These are phyloP conservation scores for Fusarium algeriense DNA, from an alignment of 2,329 filamentous ascomycete species.

Conservation along the genomic window DNA sequence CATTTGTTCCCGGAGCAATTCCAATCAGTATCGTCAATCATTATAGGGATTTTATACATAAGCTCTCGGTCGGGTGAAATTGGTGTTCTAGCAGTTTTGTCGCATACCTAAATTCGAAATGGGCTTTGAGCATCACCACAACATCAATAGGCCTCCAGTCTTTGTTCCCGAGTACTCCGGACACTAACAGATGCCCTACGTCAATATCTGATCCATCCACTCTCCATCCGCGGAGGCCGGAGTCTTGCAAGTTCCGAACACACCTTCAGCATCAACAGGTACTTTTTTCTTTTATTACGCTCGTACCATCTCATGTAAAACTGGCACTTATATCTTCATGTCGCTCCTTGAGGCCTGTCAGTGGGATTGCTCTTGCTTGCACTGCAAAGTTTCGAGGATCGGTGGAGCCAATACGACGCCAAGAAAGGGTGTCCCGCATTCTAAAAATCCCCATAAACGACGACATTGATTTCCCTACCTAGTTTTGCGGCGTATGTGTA, in stretches of 20 bases:
- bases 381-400: slow-evolving; percentile 15
- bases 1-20: background rate
- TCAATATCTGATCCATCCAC: slow-evolving; percentile 30
- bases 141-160: slow-evolving; percentile 2
- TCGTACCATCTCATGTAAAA: slow-evolving; percentile 25
- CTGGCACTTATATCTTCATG: slow-evolving; percentile 15
- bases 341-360: slow-evolving; percentile 3
- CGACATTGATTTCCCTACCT: slow-evolving; percentile 33
- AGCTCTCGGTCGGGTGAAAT: too few species aligned
- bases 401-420: slow-evolving; percentile 37
- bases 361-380: slow-evolving; percentile 7
- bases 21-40: background rate
- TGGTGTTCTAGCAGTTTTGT: too few species aligned
- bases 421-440: slow-evolving; percentile 41
- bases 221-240: slow-evolving; percentile 34
- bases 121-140: background rate
- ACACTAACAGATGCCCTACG: slow-evolving; percentile 38
- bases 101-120: too few species aligned
- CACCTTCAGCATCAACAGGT: slow-evolving; percentile 20
- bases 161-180: slow-evolving; percentile 34
- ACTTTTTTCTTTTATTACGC: slow-evolving; percentile 12
- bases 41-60: too few species aligned
- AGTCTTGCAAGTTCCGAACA: slow-evolving; percentile 41
- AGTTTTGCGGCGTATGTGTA: slow-evolving; percentile 31
- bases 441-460: slow-evolving; percentile 38